These are phyloP conservation scores for Candida incommunis DNA, from an alignment of 805 yeast genomes.

Conservation along the genomic window DNA sequence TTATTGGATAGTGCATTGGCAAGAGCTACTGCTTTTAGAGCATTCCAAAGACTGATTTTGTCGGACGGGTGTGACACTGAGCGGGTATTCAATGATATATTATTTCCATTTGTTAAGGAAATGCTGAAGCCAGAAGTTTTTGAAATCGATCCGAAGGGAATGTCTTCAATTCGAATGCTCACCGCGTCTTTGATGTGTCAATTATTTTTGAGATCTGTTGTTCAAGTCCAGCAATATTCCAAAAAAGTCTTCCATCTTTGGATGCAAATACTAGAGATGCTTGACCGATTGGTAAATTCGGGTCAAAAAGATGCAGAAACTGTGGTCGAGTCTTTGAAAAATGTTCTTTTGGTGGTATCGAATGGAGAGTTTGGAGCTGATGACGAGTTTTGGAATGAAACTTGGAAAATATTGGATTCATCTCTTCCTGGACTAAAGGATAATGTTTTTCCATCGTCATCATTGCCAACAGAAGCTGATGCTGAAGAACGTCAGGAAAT, in stretches of 20 bases:
- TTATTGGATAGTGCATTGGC: slow-evolving; percentile 16
- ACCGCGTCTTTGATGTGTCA: slow-evolving; percentile 57
- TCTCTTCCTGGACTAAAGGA: slow-evolving; percentile 22
- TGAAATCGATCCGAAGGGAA: slow-evolving; percentile 47
- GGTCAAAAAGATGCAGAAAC: slow-evolving; percentile 26
- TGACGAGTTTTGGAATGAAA: slow-evolving; percentile 23
- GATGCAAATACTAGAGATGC: slow-evolving; percentile 22
- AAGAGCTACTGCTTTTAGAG: slow-evolving; percentile 47
- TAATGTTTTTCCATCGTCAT: background rate
- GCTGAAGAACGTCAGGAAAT: too few relatives aligned
- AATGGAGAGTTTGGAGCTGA: slow-evolving; percentile 21
- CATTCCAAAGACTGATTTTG: slow-evolving; percentile 40
- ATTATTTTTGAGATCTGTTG: slow-evolving; percentile 37
- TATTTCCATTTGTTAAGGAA: slow-evolving; percentile 59
- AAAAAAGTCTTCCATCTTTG: slow-evolving; percentile 20
- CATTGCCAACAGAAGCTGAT: too few relatives aligned
- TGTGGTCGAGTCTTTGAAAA: slow-evolving; percentile 27
- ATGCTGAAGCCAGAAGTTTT: slow-evolving; percentile 51
- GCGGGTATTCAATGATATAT: slow-evolving; percentile 49
- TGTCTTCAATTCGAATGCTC: slow-evolving; percentile 51
- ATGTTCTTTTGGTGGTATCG: slow-evolving; percentile 25
- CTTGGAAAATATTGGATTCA: slow-evolving; percentile 22
- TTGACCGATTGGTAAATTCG: slow-evolving; percentile 26
- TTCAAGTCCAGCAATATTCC: slow-evolving; percentile 14
- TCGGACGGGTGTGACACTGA: slow-evolving; percentile 20